phyloP scores from a whole-genome alignment of 768 basidiomycete species.

The Grammothele lineata region DNA sequence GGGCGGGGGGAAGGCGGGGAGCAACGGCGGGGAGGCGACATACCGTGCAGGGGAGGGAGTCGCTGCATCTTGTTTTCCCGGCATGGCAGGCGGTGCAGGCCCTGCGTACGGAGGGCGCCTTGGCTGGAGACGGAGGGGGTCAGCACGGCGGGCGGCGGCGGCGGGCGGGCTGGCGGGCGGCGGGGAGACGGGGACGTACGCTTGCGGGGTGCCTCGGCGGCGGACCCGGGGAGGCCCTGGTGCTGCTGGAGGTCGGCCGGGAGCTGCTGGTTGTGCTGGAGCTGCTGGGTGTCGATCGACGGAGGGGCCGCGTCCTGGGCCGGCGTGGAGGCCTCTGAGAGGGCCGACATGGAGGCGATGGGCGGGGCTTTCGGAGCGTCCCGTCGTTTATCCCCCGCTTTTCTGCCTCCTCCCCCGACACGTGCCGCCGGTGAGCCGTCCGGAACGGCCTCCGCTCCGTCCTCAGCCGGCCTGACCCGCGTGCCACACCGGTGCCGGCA shows the following conservation, averaged over 20 bases:
- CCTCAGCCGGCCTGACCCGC: neutral
- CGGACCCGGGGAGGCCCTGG: conserved; percentile 23
- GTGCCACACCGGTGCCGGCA: neutral
- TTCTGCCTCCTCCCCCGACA: conserved; percentile 1
- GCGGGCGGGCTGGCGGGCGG: conserved; percentile 6
- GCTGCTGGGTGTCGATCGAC: conserved; percentile 56
- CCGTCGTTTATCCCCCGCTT: conserved; percentile 9
- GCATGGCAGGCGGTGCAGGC: conserved; percentile 80
- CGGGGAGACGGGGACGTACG: conserved; percentile 38
- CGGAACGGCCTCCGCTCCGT: neutral
- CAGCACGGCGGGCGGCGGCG: conserved; percentile 13
- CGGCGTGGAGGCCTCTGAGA: conserved; percentile 67
- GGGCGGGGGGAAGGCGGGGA: conserved; percentile 7
- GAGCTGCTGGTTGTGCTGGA: conserved; percentile 34
- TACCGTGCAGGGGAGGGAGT: conserved; percentile 80
- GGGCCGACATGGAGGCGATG: conserved; percentile 68
- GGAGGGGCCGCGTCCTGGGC: conserved; percentile 56
- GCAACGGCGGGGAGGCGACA: conserved; percentile 12
- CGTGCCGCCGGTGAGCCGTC: conserved; percentile 9
- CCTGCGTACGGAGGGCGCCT: conserved; percentile 76
- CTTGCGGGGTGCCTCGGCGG: conserved; percentile 45
- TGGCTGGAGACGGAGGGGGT: conserved; percentile 42
- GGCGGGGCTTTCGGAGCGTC: conserved; percentile 25
- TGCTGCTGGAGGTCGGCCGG: conserved; percentile 34
- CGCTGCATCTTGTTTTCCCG: conserved; percentile 81